These are phyloP conservation scores for Mitragyna speciosa DNA, from an alignment of 257 asterid genomes.

Conservation along the genomic window DNA sequence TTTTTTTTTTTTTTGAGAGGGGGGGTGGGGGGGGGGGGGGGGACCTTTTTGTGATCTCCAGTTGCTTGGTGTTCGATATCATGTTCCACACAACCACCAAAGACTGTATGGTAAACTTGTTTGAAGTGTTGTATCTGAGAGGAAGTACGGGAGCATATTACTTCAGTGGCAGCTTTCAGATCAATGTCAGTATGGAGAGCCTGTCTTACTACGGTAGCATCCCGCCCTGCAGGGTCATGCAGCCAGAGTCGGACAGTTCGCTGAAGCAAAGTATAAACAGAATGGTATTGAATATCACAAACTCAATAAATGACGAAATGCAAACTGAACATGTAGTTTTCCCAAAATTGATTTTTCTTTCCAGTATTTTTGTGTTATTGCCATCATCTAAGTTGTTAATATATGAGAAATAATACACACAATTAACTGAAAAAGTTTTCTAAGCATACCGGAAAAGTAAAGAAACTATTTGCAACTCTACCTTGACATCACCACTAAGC, in stretches of 20 bases:
- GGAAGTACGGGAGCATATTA: constrained; percentile 84
- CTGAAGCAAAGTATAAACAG: constrained; percentile 38
- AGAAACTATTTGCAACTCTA: constrained; percentile 6
- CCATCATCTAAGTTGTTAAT: neutral
- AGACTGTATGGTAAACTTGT: constrained; percentile 58
- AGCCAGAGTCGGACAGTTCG: constrained; percentile 78
- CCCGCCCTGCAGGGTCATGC: constrained; percentile 86
- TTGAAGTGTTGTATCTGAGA: constrained; percentile 78
- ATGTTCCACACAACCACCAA: constrained; percentile 66
- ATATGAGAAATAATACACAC: neutral
- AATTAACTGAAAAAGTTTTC: neutral
- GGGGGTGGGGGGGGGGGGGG: too few species aligned
- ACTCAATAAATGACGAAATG: neutral
- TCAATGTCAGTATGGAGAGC: constrained; percentile 48
- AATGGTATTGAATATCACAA: neutral
- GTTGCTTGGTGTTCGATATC: constrained; percentile 62
- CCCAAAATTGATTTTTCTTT: neutral
- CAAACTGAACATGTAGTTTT: neutral
- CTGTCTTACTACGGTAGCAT: constrained; percentile 62
- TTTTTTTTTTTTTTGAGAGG: too few species aligned
- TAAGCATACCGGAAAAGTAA: neutral
- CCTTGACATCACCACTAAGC: constrained; percentile 81
- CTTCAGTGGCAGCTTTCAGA: constrained; percentile 84
- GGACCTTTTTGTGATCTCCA: constrained; percentile 83
- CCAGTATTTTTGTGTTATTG: neutral